Percentiles rank a stretch among this genome's conserved stretches.
phyloP scores from a whole-genome alignment of 1,284 basidiomycete species.

The Mycena citricolor region DNA sequence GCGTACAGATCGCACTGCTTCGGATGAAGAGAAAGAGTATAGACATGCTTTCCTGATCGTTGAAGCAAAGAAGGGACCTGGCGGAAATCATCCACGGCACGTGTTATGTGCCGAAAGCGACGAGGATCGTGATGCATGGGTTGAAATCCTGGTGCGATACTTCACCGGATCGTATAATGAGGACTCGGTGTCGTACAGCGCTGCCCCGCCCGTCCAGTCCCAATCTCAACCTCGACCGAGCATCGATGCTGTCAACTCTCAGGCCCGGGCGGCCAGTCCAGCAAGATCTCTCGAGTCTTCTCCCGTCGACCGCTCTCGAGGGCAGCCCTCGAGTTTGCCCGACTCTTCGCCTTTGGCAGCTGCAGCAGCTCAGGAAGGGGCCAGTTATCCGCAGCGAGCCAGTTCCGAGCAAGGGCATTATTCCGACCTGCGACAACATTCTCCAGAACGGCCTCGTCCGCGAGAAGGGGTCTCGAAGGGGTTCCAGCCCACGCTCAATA shows the following conservation, averaged over 20 bases:
- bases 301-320: conserved; percentile 42
- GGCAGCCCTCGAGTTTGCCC: conserved; percentile 44
- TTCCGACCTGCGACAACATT: conserved; percentile 54
- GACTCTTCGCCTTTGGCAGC: conserved; percentile 54
- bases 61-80: conserved; percentile 74
- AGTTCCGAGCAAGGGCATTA: conserved; percentile 82
- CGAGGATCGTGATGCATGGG: conserved; percentile 90
- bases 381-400: conserved; percentile 56
- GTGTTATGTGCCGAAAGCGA: conserved; percentile 97
- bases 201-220: conserved; percentile 36
- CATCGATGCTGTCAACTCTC: conserved; percentile 11
- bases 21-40: conserved; percentile 90
- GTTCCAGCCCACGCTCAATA: conserved; percentile 52
- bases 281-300: conserved; percentile 50
- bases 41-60: conserved; percentile 97
- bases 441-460: conserved; percentile 55
- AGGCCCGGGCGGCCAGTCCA: conserved; percentile 48
- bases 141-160: conserved; percentile 88
- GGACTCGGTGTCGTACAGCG: conserved; percentile 51
- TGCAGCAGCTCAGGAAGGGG: conserved; percentile 33
- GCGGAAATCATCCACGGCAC: conserved; percentile 76
- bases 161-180: conserved; percentile 73
- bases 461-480: conserved; percentile 57
- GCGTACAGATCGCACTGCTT: conserved; percentile 50
- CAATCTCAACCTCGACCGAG: conserved; percentile 19